Percentiles rank a stretch among this genome's conserved stretches.
These are phyloP conservation scores for Colletotrichum zoysiae DNA, from an alignment of 2,329 filamentous ascomycete species.

Conservation along the genomic window DNA sequence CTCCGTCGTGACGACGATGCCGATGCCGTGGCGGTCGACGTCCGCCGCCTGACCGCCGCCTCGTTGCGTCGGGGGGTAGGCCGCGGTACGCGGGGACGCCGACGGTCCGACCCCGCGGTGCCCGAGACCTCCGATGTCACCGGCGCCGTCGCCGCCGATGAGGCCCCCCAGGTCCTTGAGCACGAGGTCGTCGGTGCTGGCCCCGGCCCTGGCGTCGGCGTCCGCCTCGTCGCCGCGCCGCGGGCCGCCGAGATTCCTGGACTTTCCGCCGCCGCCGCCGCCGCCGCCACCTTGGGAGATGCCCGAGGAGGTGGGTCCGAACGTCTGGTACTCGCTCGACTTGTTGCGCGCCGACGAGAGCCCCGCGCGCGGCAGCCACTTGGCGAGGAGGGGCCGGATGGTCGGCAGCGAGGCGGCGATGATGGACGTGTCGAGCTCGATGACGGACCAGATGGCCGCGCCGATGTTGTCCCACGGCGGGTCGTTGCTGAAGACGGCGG, in stretches of 20 bases:
- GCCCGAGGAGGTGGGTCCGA: conserved; percentile 37
- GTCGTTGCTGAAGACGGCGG: conserved; percentile 47
- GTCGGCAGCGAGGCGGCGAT: conserved; percentile 56
- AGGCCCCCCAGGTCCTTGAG: conserved; percentile 40
- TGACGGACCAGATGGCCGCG: conserved; percentile 51
- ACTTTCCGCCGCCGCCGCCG: background rate
- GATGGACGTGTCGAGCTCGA: conserved; percentile 55
- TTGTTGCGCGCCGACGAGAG: conserved; percentile 42
- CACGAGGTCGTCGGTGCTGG: conserved; percentile 47
- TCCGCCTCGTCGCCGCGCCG: conserved; percentile 38
- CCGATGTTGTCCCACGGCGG: conserved; percentile 52
- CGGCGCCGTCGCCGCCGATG: background rate
- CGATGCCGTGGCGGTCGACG: background rate
- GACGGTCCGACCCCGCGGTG: background rate
- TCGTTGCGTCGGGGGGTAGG: conserved; percentile 4
- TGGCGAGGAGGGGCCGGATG: conserved; percentile 47
- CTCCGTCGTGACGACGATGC: conserved; percentile 21
- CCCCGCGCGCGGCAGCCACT: conserved; percentile 43
- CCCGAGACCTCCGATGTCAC: background rate
- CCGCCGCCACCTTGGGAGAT: background rate
- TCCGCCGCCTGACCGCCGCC: background rate
- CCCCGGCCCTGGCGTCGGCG: conserved; percentile 36
- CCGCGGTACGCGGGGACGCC: conserved; percentile 26
- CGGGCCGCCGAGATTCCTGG: conserved; percentile 36
- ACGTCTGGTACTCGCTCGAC: conserved; percentile 41